A percentile compares a stretch with the other conserved stretches of the same genome.
Evolutionary conservation across 306 rosid genomes (phyloP).

Genomic region (Vigna radiata): DNA sequence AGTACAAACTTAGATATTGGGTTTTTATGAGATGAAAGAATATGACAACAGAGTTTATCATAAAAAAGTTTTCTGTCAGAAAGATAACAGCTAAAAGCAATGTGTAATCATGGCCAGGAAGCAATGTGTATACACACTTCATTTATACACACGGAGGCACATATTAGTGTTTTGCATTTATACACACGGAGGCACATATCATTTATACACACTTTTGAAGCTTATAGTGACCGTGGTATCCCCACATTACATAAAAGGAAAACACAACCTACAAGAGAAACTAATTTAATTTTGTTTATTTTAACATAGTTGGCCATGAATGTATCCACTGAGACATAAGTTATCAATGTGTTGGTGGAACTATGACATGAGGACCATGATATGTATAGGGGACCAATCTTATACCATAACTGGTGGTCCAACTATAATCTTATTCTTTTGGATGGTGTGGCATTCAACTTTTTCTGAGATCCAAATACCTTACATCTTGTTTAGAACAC

Average conservation of each 20-base stretch:
- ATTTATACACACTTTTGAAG: too few relatives aligned
- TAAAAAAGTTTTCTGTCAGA: background rate
- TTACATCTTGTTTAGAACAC: background rate
- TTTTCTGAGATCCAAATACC: conserved; percentile 28
- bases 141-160: too few relatives aligned
- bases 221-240: conserved; percentile 38
- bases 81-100: background rate
- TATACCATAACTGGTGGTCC: conserved; percentile 68
- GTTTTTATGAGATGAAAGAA: background rate
- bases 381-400: conserved; percentile 80
- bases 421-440: background rate
- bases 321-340: conserved; percentile 69
- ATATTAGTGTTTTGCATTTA: conserved; percentile 21
- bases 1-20: too few relatives aligned
- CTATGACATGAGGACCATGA: conserved; percentile 63
- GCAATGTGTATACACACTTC: too few relatives aligned
- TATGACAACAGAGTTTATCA: conserved; percentile 27
- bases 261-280: conserved; percentile 39
- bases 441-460: background rate
- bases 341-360: conserved; percentile 79
- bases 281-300: conserved; percentile 37
- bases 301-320: conserved; percentile 66
- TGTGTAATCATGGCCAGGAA: too few relatives aligned
- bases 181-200: too few relatives aligned
- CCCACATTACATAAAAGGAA: conserved; percentile 41